Conservation (phyloP, 2,329 filamentous ascomycete genomes). For the Mycosphaerella sp. region DNA sequence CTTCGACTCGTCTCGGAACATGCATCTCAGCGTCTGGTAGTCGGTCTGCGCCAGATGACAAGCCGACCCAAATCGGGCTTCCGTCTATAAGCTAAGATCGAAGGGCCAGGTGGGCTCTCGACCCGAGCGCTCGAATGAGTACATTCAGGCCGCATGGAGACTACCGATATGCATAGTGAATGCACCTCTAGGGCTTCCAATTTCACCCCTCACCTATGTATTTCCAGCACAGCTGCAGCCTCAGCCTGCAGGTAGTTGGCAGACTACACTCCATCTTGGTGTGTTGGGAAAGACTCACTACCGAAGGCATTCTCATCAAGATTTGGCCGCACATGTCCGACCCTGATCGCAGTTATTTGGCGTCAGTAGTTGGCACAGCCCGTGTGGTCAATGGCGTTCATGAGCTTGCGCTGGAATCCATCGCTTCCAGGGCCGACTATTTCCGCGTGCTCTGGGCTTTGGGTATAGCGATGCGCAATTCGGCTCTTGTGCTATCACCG, state of each 20-base stretch:
- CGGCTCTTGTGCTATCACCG: no score
- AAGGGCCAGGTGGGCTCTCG: neutral
- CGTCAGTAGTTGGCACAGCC: neutral
- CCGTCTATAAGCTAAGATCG: neutral
- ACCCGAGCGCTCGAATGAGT: neutral
- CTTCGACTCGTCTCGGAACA: conserved; percentile 6
- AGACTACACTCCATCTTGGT: neutral
- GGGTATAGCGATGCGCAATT: no score
- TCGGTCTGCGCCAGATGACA: neutral
- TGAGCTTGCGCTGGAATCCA: no score
- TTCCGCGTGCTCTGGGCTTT: no score
- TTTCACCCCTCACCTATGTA: neutral
- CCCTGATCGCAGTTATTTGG: neutral
- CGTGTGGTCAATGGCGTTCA: no score
- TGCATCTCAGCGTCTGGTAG: conserved; percentile 1
- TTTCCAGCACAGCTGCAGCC: no score
- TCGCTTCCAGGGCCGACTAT: no score
- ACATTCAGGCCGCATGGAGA: neutral
- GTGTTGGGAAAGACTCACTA: neutral
- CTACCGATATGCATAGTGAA: conserved; percentile 7
- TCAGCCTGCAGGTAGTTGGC: neutral
- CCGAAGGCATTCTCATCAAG: neutral
- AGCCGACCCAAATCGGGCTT: conserved; percentile 1
- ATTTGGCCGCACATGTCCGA: neutral
- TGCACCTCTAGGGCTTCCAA: neutral